A percentile compares a stretch with the other conserved stretches of the same genome.
phyloP scores from a whole-genome alignment of 345 rosid genomes.

The Xanthoceras sorbifolium region DNA sequence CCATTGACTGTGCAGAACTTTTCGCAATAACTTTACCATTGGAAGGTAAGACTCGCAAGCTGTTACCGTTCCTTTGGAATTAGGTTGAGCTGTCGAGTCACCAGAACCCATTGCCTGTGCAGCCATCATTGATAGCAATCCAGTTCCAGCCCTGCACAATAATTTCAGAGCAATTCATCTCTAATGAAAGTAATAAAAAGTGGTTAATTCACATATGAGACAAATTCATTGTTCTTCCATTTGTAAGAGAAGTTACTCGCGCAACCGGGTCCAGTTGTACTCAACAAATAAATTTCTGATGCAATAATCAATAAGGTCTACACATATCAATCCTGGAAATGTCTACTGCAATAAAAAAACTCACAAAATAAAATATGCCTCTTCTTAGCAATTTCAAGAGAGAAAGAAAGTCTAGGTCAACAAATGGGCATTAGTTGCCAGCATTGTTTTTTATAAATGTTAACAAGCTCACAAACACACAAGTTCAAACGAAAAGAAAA shows the following conservation, averaged over 20 bases:
- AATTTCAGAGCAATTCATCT: not conserved
- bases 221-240: not conserved
- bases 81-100: constrained; percentile 18
- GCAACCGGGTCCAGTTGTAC: no score
- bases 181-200: not conserved
- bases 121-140: constrained; percentile 94
- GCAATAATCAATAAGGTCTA: not conserved
- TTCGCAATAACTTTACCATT: constrained; percentile 87
- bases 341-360: no score
- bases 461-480: no score
- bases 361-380: no score
- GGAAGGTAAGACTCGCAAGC: constrained; percentile 96
- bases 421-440: no score
- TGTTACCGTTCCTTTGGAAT: constrained; percentile 51
- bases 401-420: no score
- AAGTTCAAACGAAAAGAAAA: no score
- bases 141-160: constrained; percentile 86
- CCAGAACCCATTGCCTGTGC: constrained; percentile 57
- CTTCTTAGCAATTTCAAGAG: no score
- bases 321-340: not conserved
- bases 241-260: no score
- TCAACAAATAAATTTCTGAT: not conserved
- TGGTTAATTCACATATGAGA: not conserved
- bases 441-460: no score
- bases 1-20: constrained; percentile 72